Evolutionary conservation across 805 yeast species (phyloP).

Genomic region (Candida endomychidarum): DNA sequence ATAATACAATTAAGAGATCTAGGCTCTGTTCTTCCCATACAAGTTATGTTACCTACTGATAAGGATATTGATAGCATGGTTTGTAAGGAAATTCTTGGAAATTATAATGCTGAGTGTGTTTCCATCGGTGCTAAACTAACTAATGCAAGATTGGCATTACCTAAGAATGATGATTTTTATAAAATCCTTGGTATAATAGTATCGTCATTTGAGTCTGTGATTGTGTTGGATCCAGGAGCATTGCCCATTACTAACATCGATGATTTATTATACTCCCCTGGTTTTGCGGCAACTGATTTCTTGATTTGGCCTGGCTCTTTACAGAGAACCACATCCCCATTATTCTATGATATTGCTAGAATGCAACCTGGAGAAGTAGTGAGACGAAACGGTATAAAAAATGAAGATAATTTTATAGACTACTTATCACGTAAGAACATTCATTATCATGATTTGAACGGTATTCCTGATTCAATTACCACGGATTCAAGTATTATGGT

Average conservation of each 20-base stretch:
- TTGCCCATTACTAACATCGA: slow-evolving; percentile 34
- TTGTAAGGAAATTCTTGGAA: slow-evolving; percentile 55
- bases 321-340: slow-evolving; percentile 34
- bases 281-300: slow-evolving; percentile 26
- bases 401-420: slow-evolving; percentile 23
- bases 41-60: slow-evolving; percentile 28
- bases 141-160: not conserved
- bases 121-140: slow-evolving; percentile 19
- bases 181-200: slow-evolving; percentile 33
- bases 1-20: slow-evolving; percentile 30
- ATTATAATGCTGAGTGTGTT: slow-evolving; percentile 66
- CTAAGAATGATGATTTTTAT: slow-evolving; percentile 21
- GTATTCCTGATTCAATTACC: slow-evolving; percentile 28
- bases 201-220: slow-evolving; percentile 33
- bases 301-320: slow-evolving; percentile 39
- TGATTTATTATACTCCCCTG: slow-evolving; percentile 22
- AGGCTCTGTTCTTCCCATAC: slow-evolving; percentile 36
- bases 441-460: slow-evolving; percentile 33
- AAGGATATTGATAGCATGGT: slow-evolving; percentile 25
- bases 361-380: slow-evolving; percentile 28
- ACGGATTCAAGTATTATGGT: slow-evolving; percentile 39
- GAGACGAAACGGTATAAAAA: slow-evolving; percentile 29
- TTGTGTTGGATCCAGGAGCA: slow-evolving; percentile 35
- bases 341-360: slow-evolving; percentile 32
- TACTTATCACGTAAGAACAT: slow-evolving; percentile 19